phyloP scores from a whole-genome alignment of 106 monocot genomes.

The Acorus gramineus region DNA sequence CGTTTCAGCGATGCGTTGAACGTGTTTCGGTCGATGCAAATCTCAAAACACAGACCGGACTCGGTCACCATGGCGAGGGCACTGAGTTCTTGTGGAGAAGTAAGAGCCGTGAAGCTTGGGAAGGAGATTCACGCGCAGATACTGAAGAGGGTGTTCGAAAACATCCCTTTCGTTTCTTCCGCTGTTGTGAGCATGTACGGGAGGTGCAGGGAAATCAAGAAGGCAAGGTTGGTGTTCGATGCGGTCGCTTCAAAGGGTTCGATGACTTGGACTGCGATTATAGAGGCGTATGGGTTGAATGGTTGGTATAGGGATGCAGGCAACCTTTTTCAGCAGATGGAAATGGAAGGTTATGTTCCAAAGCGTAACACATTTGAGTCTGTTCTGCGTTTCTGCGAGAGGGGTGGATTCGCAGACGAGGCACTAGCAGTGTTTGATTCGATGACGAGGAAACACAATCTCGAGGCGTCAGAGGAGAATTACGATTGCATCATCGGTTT shows the following conservation, averaged over 20 bases:
- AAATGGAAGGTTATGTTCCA: slow-evolving; percentile 32
- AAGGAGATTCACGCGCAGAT: slow-evolving; percentile 71
- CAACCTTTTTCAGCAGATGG: slow-evolving; percentile 12
- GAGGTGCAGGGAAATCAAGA: slow-evolving; percentile 3
- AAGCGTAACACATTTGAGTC: slow-evolving; percentile 62
- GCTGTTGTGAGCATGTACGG: slow-evolving; percentile 20
- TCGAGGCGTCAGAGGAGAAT: slow-evolving; percentile 11
- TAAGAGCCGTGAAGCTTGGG: slow-evolving; percentile 44
- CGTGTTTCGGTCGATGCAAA: slow-evolving; percentile 54
- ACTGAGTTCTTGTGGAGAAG: slow-evolving; percentile 32
- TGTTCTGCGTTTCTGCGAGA: slow-evolving; percentile 41
- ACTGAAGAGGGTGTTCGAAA: slow-evolving; percentile 12
- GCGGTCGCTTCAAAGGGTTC: slow-evolving; percentile 15
- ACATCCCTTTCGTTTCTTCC: slow-evolving; percentile 16
- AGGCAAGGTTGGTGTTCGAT: slow-evolving; percentile 11
- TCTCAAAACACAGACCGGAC: slow-evolving; percentile 39
- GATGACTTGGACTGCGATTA: slow-evolving; percentile 25
- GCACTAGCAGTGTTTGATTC: slow-evolving; percentile 45
- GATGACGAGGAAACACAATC: slow-evolving; percentile 50
- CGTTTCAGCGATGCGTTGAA: slow-evolving; percentile 27
- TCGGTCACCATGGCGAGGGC: slow-evolving; percentile 44
- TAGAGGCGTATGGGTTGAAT: slow-evolving; percentile 14
- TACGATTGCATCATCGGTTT: slow-evolving; percentile 15
- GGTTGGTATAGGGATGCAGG: slow-evolving; percentile 7
- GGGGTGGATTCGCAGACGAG: slow-evolving; percentile 28